phyloP scores from a whole-genome alignment of 2,329 filamentous ascomycete species.

The Verticillium alfalfae region DNA sequence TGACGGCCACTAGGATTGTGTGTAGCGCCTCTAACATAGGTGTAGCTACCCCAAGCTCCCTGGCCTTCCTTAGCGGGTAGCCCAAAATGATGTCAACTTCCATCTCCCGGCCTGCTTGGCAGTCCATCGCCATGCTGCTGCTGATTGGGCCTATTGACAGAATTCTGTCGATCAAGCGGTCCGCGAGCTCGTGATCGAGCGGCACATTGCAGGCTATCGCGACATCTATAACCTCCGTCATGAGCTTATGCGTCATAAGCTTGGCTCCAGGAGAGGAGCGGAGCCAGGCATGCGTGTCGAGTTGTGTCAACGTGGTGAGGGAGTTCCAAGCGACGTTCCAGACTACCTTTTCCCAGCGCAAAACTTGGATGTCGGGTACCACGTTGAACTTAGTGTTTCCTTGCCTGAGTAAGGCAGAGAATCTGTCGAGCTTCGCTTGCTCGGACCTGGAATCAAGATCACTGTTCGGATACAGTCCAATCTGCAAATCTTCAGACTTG shows the following conservation, averaged over 20 bases:
- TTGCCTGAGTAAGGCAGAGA: slow-evolving; percentile 30
- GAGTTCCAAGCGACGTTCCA: slow-evolving; percentile 59
- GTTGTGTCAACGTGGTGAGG: slow-evolving; percentile 48
- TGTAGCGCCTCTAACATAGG: slow-evolving; percentile 40
- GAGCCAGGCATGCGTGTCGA: slow-evolving; percentile 46
- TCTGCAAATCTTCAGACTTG: slow-evolving; percentile 47
- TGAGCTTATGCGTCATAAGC: slow-evolving; percentile 43
- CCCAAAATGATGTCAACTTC: slow-evolving; percentile 60
- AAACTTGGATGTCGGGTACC: slow-evolving; percentile 47
- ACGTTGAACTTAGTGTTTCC: slow-evolving; percentile 41
- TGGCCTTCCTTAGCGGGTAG: slow-evolving; percentile 50
- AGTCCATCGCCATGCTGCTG: slow-evolving; percentile 54
- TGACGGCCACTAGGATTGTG: slow-evolving; percentile 23
- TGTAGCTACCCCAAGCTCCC: slow-evolving; percentile 47
- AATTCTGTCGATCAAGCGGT: slow-evolving; percentile 42
- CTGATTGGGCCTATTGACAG: slow-evolving; percentile 34
- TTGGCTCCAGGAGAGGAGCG: slow-evolving; percentile 36
- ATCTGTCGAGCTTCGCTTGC: slow-evolving; percentile 28
- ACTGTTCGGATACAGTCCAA: slow-evolving; percentile 43
- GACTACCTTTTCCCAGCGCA: slow-evolving; percentile 56
- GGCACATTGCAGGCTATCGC: slow-evolving; percentile 46
- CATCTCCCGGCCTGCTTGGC: slow-evolving; percentile 49
- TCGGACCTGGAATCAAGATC: slow-evolving; percentile 21
- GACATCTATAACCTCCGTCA: slow-evolving; percentile 48
- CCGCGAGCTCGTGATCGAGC: slow-evolving; percentile 38